Conservation (phyloP, 345 rosid species). For the Syzygium aromaticum region DNA sequence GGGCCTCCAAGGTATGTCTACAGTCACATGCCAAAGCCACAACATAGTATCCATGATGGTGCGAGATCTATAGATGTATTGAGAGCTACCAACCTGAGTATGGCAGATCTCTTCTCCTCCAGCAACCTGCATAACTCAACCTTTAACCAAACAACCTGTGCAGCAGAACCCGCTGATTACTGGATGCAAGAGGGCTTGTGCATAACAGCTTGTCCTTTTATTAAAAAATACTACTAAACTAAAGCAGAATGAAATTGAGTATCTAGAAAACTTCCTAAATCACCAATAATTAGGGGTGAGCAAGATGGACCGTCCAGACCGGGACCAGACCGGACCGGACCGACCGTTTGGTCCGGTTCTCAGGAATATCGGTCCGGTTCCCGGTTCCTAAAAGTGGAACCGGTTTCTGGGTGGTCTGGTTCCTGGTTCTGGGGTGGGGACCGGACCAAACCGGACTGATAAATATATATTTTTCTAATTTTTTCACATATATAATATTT, state of each 20-base stretch:
- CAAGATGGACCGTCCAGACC: too few relatives aligned
- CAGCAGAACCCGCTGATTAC: slow-evolving; percentile 27
- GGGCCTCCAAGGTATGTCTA: not conserved
- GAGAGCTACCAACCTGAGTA: slow-evolving; percentile 51
- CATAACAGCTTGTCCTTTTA: slow-evolving; percentile 1
- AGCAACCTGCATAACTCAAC: slow-evolving; percentile 76
- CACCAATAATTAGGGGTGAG: not conserved
- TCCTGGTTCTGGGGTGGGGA: too few relatives aligned
- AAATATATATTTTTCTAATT: too few relatives aligned
- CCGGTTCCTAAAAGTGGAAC: too few relatives aligned
- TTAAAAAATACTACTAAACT: not conserved
- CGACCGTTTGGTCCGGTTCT: too few relatives aligned
- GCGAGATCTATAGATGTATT: not conserved
- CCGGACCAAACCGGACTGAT: too few relatives aligned
- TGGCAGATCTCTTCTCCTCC: slow-evolving; percentile 82
- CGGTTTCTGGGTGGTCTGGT: too few relatives aligned
- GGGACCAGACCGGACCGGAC: too few relatives aligned
- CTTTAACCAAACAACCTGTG: slow-evolving; percentile 89
- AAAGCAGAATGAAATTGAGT: not conserved
- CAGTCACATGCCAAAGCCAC: not conserved
- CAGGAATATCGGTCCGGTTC: too few relatives aligned
- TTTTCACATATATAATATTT: too few relatives aligned
- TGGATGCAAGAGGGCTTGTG: slow-evolving; percentile 30
- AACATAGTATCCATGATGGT: not conserved
- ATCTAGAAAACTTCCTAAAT: not conserved